Evolutionary conservation across 306 rosid species (phyloP).

Genomic region (Inga leiocalycina): DNA sequence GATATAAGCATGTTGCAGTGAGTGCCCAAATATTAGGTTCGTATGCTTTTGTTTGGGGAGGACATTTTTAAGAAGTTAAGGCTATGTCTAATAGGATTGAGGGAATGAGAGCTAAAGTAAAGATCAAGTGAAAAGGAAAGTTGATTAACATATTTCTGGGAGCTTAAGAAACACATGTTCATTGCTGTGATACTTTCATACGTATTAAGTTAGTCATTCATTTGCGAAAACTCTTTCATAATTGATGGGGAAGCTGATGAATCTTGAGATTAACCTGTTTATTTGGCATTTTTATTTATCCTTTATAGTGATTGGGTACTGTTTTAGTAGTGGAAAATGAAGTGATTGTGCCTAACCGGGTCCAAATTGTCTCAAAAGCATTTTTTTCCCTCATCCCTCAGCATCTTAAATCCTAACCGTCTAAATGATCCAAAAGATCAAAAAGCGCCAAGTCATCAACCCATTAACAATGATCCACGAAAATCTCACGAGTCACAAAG

Average conservation of each 20-base stretch:
- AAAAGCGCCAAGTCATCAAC: too few species aligned
- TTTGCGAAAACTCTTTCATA: not conserved
- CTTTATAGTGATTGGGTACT: conserved; percentile 1
- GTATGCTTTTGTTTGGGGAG: not conserved
- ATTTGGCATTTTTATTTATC: not conserved
- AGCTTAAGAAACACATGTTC: not conserved
- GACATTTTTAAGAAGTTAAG: not conserved
- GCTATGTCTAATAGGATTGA: not conserved
- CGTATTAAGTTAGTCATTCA: not conserved
- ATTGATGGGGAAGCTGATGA: not conserved
- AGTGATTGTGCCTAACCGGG: not conserved
- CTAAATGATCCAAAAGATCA: too few species aligned
- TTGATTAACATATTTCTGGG: not conserved
- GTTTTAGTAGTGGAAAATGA: not conserved
- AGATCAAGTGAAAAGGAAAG: not conserved
- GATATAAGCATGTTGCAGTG: not conserved
- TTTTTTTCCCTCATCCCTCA: too few species aligned
- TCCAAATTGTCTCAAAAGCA: too few species aligned
- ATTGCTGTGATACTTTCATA: not conserved
- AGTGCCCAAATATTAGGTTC: not conserved
- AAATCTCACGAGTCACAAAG: too few species aligned
- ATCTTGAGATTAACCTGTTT: not conserved
- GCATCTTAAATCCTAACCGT: too few species aligned
- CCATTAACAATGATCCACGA: too few species aligned
- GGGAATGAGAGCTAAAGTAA: not conserved